Percentiles rank a stretch among this genome's conserved stretches.
phyloP scores from a whole-genome alignment of 2,329 filamentous ascomycete genomes.

The Simplicillium aogashimaense region DNA sequence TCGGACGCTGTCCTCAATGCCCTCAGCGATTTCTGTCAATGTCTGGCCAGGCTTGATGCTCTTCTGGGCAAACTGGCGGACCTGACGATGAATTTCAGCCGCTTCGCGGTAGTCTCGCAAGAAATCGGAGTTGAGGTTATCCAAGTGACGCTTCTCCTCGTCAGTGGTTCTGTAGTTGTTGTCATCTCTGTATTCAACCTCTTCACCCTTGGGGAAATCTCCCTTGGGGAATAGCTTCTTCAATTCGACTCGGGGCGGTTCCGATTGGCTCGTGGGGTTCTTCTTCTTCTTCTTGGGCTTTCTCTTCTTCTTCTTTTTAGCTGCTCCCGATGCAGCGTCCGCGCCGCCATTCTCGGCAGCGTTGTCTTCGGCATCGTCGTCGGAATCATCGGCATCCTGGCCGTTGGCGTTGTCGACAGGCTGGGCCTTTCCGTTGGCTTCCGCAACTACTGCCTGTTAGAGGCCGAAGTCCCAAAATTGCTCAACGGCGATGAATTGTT shows the following conservation, averaged over 20 bases:
- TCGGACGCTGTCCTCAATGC: constrained; percentile 77
- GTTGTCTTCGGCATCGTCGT: constrained; percentile 42
- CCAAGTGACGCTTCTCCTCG: constrained; percentile 75
- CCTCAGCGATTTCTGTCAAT: constrained; percentile 73
- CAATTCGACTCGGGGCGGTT: constrained; percentile 62
- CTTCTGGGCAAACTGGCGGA: constrained; percentile 73
- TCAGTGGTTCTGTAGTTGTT: constrained; percentile 69
- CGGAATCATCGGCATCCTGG: constrained; percentile 36
- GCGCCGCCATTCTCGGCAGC: constrained; percentile 22
- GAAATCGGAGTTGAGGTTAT: constrained; percentile 74
- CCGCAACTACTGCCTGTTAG: constrained; percentile 26
- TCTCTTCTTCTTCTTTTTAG: constrained; percentile 55
- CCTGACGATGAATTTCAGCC: constrained; percentile 83
- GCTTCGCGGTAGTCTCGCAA: constrained; percentile 72
- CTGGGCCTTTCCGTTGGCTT: constrained; percentile 28
- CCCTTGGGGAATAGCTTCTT: constrained; percentile 64
- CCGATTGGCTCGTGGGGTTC: constrained; percentile 62
- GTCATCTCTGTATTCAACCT: constrained; percentile 67
- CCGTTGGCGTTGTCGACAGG: constrained; percentile 26
- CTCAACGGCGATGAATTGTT: too few species aligned
- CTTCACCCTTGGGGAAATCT: constrained; percentile 66
- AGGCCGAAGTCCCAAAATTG: too few species aligned
- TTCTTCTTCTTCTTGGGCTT: constrained; percentile 81
- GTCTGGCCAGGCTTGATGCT: constrained; percentile 73
- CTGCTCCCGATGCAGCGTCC: constrained; percentile 24